These are phyloP conservation scores for Populus hybrid DNA, from an alignment of 441 rosid genomes.

Conservation along the genomic window DNA sequence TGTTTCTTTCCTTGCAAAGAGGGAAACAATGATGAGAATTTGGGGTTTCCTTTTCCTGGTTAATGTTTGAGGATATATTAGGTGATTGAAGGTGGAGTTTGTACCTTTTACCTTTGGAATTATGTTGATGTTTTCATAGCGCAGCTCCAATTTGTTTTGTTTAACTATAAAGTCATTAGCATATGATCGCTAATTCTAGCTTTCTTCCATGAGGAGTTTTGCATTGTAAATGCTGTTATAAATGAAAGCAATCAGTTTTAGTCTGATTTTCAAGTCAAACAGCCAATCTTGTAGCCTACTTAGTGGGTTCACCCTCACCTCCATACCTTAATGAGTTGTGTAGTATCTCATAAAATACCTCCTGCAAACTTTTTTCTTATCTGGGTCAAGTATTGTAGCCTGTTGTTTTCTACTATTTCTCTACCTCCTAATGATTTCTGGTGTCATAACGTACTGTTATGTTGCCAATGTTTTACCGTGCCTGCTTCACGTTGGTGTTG, in stretches of 20 bases:
- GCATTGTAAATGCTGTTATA: background rate
- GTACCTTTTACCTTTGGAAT: background rate
- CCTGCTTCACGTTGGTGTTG: background rate
- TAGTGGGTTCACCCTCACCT: background rate
- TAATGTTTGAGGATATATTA: background rate
- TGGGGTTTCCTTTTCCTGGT: background rate
- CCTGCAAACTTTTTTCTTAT: background rate
- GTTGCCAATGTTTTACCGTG: background rate
- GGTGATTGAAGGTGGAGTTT: background rate
- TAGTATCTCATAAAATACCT: background rate
- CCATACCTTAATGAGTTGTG: background rate
- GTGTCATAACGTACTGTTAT: background rate
- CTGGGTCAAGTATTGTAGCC: background rate
- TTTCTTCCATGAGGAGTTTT: background rate
- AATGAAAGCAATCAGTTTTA: background rate
- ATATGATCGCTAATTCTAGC: background rate
- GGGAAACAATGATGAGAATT: background rate
- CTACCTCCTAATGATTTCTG: background rate
- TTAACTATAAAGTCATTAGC: background rate
- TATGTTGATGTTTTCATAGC: background rate
- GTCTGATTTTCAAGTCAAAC: background rate
- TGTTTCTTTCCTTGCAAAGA: background rate
- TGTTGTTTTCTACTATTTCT: background rate
- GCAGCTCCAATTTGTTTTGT: background rate
- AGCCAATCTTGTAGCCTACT: background rate